Evolutionary conservation across 2,329 filamentous ascomycete species (phyloP).

Genomic region (Botrytis tulipae): DNA sequence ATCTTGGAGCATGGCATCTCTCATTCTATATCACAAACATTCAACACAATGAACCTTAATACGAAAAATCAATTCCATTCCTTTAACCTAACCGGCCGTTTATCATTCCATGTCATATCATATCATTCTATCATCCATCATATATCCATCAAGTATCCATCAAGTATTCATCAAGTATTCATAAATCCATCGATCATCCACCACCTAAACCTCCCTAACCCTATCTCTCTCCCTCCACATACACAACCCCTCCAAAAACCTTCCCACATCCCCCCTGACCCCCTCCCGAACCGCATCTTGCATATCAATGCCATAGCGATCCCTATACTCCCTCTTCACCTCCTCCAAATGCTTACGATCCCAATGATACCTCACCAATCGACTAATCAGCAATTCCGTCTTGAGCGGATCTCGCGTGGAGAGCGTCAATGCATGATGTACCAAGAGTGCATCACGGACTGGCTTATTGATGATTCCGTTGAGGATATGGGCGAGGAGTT

Average conservation of each 20-base stretch:
- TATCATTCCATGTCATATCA: not conserved
- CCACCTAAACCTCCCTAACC: conserved; percentile 48
- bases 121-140: not conserved
- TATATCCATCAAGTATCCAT: not conserved
- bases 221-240: conserved; percentile 60
- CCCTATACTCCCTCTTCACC: conserved; percentile 76
- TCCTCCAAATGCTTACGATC: conserved; percentile 76
- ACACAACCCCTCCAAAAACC: conserved; percentile 71
- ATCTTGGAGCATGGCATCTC: no score
- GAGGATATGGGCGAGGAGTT: conserved; percentile 90
- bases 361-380: conserved; percentile 90
- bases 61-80: not conserved
- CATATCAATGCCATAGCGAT: conserved; percentile 72
- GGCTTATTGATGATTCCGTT: conserved; percentile 96
- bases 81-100: not conserved
- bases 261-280: conserved; percentile 72
- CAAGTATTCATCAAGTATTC: not conserved
- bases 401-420: conserved; percentile 65
- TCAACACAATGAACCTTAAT: no score
- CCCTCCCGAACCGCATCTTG: conserved; percentile 77
- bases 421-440: conserved; percentile 84
- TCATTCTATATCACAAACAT: no score
- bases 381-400: conserved; percentile 81
- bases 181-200: not conserved
- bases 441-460: conserved; percentile 83